Evolutionary conservation across 2,329 filamentous ascomycete genomes (phyloP), one percentile per base, ranked within the genome.

Genomic region (Hortaea werneckii): DNA sequence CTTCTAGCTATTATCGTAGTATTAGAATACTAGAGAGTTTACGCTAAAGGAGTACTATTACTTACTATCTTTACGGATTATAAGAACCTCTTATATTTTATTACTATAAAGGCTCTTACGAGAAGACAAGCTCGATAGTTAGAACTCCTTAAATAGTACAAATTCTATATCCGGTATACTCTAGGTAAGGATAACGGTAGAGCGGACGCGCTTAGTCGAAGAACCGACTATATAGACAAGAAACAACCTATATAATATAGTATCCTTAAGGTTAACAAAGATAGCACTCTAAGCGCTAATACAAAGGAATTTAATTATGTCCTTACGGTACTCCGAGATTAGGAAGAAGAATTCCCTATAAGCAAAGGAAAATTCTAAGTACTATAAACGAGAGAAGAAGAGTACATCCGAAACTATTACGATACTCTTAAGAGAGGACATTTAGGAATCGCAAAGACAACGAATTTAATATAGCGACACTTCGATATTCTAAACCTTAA

Each of bases 21-120:
- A 29, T 45, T 52, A 13, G 12, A 45, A 43, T 35, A 52, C 28
- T 54, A 43, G 48, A 47, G 41, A 47, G 40, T 50, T 8, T 54
- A 54, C 35, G 38, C 35, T 8, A 43, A 54, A 52, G 50, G 46
- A 50, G 37, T 43, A 11, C 37, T 39, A 39, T 35, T n/a, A 34
- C 39, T 54, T 26, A 48, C 40, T 20, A 44, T 54, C 40, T 44
- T 40, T 32, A 46, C 34, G 2, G 44, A 54, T 29, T 35, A 54
- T 40, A 52, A 54, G 40, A 51, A 50, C 47, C 41, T 54, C 5
- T 39, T 32, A 27, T 46, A 45, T 30, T 54, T 54, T 41, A 52
- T 42, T 5, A 54, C 39, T 9, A 52, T 40, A 4, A 54, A 52
- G 43, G 40, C 45, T n/a, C 40, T 53, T 28, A 45, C 20, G 2